phyloP scores from a whole-genome alignment of 768 basidiomycete genomes.

The Rhodosporidiobolus odoratus region DNA sequence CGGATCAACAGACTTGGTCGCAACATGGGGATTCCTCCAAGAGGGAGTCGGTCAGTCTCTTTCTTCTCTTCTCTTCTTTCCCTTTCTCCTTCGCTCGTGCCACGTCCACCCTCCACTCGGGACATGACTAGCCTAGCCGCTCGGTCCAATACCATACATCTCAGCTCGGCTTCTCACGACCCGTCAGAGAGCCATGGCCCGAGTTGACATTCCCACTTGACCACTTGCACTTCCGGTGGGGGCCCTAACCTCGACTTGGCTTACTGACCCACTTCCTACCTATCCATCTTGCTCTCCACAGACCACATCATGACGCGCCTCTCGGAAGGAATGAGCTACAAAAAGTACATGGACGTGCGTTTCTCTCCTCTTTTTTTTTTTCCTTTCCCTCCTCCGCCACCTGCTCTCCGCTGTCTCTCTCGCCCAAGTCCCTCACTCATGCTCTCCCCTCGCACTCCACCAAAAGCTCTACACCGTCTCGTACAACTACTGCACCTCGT shows the following conservation, averaged over 20 bases:
- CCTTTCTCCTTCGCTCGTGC: neutral
- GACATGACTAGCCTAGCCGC: neutral
- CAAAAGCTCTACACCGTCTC: constrained; percentile 71
- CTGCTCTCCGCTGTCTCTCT: neutral
- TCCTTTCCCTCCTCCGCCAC: neutral
- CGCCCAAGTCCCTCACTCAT: neutral
- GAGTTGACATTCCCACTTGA: no score
- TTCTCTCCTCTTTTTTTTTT: neutral
- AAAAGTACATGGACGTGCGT: constrained; percentile 42
- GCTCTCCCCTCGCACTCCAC: neutral
- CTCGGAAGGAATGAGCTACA: constrained; percentile 41
- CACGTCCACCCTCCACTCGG: no score
- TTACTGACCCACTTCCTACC: neutral
- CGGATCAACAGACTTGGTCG: constrained; percentile 59
- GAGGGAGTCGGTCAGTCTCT: constrained; percentile 53
- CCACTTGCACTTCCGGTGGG: neutral
- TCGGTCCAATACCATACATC: neutral
- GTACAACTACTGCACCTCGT: constrained; percentile 96
- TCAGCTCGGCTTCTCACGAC: neutral
- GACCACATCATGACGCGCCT: constrained; percentile 42
- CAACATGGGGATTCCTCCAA: constrained; percentile 83
- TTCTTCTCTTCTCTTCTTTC: constrained; percentile 22
- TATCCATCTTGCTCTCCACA: neutral
- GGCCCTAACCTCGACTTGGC: no score
- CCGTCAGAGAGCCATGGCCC: no score